Evolutionary conservation across 352 stramenopile genomes (phyloP), one percentile per base, ranked within the genome.

Genomic region (Pythium folliculosum): DNA sequence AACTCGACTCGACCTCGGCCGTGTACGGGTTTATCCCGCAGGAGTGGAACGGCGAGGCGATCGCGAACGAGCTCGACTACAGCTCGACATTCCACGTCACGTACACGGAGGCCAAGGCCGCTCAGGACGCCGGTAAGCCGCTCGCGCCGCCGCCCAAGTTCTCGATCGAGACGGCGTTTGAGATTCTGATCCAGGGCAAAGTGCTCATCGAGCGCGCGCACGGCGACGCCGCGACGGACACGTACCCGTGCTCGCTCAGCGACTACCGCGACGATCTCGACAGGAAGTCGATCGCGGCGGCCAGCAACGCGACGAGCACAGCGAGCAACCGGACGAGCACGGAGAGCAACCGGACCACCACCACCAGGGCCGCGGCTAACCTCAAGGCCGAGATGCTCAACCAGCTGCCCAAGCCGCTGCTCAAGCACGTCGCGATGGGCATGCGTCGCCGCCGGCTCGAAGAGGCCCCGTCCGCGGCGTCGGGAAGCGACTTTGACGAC

Each of bases 21-120:
- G 63, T 80, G 16, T 87, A 83, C 53, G 78, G 78, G 19, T 87
- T 87, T 45, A 60, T 71, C 13, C 65, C 73, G 5, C 68, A 75
- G 17, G 77, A 84, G 12, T 87, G 78, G 78, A 84, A 87, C 56
- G 67, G 68, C 10, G 78, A 87, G 27, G 59, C 70, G 48, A 12
- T 79, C 12, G 1, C 21, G 1, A n/a, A 45, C 1, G 73, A 50
- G 19, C 56, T 77, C 22, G 25, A 23, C 13, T 67, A 27, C 1
- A 64, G 12, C 35, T 52, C 58, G 13, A n/a, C n/a, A n/a, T 66
- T 60, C 51, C 55, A 38, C 16, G 38, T 76, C 35, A 54, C 48
- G 38, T 66, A 67, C 54, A 8, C 22, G 16, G 16, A 70, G 1
- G 30, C 55, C 10, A 9, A 59, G 8, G 47, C 22, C 17, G 47